A percentile compares a stretch with the other conserved stretches of the same genome.
Conservation (phyloP, 495 filamentous ascomycete genomes). For the Jackrogersella minutella region DNA sequence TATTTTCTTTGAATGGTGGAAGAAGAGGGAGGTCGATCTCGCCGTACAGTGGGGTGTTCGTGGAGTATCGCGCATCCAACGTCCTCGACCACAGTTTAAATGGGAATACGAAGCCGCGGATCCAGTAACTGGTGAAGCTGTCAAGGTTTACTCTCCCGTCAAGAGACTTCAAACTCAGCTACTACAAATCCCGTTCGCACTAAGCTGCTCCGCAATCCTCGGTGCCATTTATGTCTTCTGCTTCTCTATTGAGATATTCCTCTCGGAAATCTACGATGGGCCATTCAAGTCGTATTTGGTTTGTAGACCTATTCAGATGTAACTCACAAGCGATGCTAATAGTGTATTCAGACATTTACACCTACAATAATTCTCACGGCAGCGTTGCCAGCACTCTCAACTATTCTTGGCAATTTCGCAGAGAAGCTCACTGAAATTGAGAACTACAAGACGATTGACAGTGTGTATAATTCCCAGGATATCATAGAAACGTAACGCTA, state of each 20-base stretch:
- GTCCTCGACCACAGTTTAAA: constrained; percentile 76
- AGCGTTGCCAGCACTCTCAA: constrained; percentile 78
- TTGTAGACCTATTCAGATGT: constrained; percentile 38
- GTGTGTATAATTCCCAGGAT: constrained; percentile 40
- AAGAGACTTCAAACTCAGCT: constrained; percentile 82
- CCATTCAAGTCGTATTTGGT: constrained; percentile 88
- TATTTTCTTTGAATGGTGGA: constrained; percentile 96
- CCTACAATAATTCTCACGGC: constrained; percentile 87
- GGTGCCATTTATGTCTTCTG: constrained; percentile 85
- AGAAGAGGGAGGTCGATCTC: constrained; percentile 89
- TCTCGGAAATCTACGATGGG: constrained; percentile 91
- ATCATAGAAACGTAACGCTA: constrained; percentile 31
- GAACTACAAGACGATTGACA: constrained; percentile 87
- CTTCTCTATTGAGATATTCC: constrained; percentile 95
- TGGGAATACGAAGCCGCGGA: constrained; percentile 79
- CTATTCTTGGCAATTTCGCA: constrained; percentile 78
- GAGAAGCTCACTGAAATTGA: constrained; percentile 83
- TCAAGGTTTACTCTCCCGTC: constrained; percentile 77
- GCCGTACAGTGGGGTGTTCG: constrained; percentile 92
- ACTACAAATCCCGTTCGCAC: constrained; percentile 87
- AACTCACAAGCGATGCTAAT: constrained; percentile 46
- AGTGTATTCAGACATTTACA: constrained; percentile 71
- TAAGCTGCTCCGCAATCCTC: constrained; percentile 71
- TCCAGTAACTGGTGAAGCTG: constrained; percentile 82
- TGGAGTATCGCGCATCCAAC: constrained; percentile 83